Evolutionary conservation across 1,284 basidiomycete species (phyloP), one percentile per base, ranked within the genome.

Genomic region (Cryptococcus sp.): DNA sequence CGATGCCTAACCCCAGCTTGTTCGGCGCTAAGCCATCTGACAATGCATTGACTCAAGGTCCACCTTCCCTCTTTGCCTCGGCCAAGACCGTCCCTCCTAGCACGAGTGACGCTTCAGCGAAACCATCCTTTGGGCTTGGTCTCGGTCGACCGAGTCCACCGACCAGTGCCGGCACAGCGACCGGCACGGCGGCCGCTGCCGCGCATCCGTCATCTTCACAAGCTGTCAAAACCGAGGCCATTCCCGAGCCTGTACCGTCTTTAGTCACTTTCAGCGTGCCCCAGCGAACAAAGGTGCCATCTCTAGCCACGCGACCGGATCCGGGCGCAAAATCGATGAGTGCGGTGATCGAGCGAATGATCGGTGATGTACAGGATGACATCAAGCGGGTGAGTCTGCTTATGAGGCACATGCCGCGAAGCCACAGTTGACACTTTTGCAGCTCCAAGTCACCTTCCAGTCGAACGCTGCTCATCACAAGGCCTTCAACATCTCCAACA

Each of bases 351-450:
- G 70, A 80, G 57, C 66, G 76, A 3, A 65, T 78, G 38, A 67
- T 82, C 22, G 67, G 71, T 11, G 70, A 76, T 19, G 75, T 82
- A 52, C 64, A 79, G 0, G 67, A 69, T 3, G 71, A 76, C 20
- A 68, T 80, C 39, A 47, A 64, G 20, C 27, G 56, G 17, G 65
- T 71, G 47, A 61, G 68, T 61, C 20, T 27, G 42, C 22, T 35
- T 8, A 35, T 35, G 30, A 35, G 30, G 30, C 30, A 35, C 5
- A 35, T 35, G 8, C 13, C 10, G 30, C 19, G 4, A 52, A 11
- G 48, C 57, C 15, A 48, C 15, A 48, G 61, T 46, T 30, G 22
- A 52, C 57, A 43, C 4, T 20, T 11, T 16, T 19, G 38, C 38
- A 76, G 69, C 77, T 82, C 45, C 71, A 73, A 52, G 56, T 58